Evolutionary conservation across 2,329 filamentous ascomycete species (phyloP).

Genomic region (Colletotrichum liaoningense): DNA sequence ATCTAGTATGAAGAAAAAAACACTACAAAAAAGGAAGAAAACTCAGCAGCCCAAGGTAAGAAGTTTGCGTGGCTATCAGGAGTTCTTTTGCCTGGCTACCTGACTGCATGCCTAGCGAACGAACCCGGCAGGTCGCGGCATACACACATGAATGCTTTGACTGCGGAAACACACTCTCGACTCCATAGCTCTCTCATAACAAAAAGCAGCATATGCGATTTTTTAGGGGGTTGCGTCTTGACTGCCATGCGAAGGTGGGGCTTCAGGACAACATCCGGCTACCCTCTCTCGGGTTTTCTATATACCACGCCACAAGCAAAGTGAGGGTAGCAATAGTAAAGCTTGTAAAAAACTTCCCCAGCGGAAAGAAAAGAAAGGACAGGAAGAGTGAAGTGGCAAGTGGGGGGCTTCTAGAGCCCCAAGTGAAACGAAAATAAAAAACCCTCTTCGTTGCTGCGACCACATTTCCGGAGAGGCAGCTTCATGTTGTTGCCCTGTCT

Average conservation of each 20-base stretch:
- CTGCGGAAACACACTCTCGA: not conserved
- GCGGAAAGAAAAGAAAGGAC: not conserved
- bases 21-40: not conserved
- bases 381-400: slow-evolving; percentile 22
- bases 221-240: slow-evolving; percentile 1
- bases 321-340: slow-evolving; percentile 33
- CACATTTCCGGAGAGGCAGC: slow-evolving; percentile 25
- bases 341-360: slow-evolving; percentile 21
- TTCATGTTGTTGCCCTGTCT: slow-evolving; percentile 27
- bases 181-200: not conserved
- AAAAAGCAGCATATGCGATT: slow-evolving; percentile 1
- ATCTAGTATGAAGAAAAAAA: slow-evolving; percentile 10
- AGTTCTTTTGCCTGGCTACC: not conserved
- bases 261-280: slow-evolving; percentile 5
- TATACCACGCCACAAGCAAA: slow-evolving; percentile 32
- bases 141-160: not conserved
- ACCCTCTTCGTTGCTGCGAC: slow-evolving; percentile 35
- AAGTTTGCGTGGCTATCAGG: not conserved
- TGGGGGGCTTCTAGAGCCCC: slow-evolving; percentile 17
- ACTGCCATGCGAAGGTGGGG: slow-evolving; percentile 17
- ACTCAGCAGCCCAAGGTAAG: not conserved
- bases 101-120: not conserved
- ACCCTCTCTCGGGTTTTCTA: slow-evolving; percentile 13
- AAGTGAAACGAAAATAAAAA: slow-evolving; percentile 31
- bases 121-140: not conserved